A percentile compares a stretch with the other conserved stretches of the same genome.
Evolutionary conservation across 139 green algal species (phyloP).

Genomic region (Picochlorum sp.): DNA sequence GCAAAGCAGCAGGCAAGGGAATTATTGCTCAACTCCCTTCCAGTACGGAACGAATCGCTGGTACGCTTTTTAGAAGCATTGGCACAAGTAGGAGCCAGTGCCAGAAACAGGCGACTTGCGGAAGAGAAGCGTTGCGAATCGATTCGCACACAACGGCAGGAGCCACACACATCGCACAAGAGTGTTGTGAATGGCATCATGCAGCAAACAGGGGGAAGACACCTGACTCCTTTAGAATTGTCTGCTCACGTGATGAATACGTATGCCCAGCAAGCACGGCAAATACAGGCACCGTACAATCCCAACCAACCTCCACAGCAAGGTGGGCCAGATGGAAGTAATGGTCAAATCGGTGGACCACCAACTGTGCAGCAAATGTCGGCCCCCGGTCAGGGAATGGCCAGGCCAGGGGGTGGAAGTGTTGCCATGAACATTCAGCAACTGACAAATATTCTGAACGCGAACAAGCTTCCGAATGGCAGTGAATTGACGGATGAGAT

Average conservation of each 20-base stretch:
- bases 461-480: slow-evolving; percentile 25
- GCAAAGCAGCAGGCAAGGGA: slow-evolving; percentile 30
- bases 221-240: slow-evolving; percentile 19
- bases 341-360: not conserved
- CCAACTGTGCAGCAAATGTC: not conserved
- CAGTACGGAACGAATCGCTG: slow-evolving; percentile 29
- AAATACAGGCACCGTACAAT: not conserved
- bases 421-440: slow-evolving; percentile 25
- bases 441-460: slow-evolving; percentile 25
- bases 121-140: slow-evolving; percentile 23
- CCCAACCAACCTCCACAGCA: slow-evolving; percentile 9
- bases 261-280: slow-evolving; percentile 11
- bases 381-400: not conserved
- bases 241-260: slow-evolving; percentile 9
- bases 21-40: slow-evolving; percentile 31
- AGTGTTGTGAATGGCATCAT: slow-evolving; percentile 20
- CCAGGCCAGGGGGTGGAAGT: no score
- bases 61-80: slow-evolving; percentile 23
- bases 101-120: slow-evolving; percentile 14
- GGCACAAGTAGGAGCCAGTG: slow-evolving; percentile 23
- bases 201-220: slow-evolving; percentile 16
- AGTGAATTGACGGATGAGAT: slow-evolving; percentile 15
- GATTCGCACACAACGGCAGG: slow-evolving; percentile 6
- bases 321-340: slow-evolving; percentile 1
- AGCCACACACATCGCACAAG: slow-evolving; percentile 28